Percentiles rank a stretch among this genome's conserved stretches.
Evolutionary conservation across 768 basidiomycete species (phyloP).

Genomic region (Panaeolus papilionaceus): DNA sequence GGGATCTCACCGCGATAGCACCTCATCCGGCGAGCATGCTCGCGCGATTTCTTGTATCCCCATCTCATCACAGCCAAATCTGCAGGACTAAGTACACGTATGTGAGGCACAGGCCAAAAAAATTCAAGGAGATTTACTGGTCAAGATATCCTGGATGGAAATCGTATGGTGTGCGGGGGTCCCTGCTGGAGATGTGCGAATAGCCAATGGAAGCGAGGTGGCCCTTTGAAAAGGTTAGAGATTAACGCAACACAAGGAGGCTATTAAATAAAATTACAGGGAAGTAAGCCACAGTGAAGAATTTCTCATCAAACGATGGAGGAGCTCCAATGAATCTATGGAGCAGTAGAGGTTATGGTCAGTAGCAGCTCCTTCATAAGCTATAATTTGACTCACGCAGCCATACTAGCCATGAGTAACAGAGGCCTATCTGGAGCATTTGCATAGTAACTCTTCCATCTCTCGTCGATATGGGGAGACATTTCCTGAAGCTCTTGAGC

Average conservation of each 20-base stretch:
- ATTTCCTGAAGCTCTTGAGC: slow-evolving; percentile 52
- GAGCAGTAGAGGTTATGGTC: too few species aligned
- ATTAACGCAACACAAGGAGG: not conserved
- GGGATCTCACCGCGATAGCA: slow-evolving; percentile 45
- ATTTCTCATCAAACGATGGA: slow-evolving; percentile 28
- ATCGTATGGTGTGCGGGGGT: slow-evolving; percentile 33
- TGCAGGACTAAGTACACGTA: slow-evolving; percentile 33
- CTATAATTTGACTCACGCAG: slow-evolving; percentile 35
- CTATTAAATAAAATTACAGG: slow-evolving; percentile 31
- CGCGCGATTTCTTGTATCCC: slow-evolving; percentile 60
- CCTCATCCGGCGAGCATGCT: slow-evolving; percentile 61
- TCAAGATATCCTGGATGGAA: slow-evolving; percentile 38
- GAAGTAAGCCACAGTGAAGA: slow-evolving; percentile 37
- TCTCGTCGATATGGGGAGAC: slow-evolving; percentile 50
- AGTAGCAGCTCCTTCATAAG: too few species aligned
- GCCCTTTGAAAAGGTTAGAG: slow-evolving; percentile 22
- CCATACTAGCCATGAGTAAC: slow-evolving; percentile 42
- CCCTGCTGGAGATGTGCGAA: slow-evolving; percentile 44
- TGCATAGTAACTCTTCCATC: slow-evolving; percentile 56
- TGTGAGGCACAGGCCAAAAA: not conserved
- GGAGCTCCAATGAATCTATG: slow-evolving; percentile 27
- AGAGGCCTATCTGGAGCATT: slow-evolving; percentile 61
- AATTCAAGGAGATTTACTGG: slow-evolving; percentile 31
- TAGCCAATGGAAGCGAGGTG: slow-evolving; percentile 44
- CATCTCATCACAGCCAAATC: slow-evolving; percentile 54